Conservation (phyloP, 352 stramenopile species). For the Pelagophyceae sp. region DNA sequence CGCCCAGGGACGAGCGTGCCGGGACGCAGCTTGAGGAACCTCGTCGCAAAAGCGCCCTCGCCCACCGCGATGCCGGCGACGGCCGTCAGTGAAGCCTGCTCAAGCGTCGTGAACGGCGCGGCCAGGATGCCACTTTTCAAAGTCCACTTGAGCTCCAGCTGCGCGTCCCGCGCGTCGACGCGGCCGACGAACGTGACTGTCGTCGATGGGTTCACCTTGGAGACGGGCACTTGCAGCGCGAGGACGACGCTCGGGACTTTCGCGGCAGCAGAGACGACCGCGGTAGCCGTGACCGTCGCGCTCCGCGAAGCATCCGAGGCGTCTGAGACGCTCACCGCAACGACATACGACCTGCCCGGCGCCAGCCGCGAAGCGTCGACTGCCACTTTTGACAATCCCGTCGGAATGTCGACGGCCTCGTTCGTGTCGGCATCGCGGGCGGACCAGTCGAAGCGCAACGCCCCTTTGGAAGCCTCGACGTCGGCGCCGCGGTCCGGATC, state of each 20-base stretch:
- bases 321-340: neutral
- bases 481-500: neutral
- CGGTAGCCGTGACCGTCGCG: neutral
- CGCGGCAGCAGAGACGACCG: neutral
- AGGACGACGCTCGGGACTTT: neutral
- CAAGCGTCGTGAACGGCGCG: too few species aligned
- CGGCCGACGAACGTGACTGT: neutral
- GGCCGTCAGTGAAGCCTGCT: neutral
- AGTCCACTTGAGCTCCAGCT: too few species aligned
- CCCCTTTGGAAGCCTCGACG: neutral
- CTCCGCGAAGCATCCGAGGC: neutral
- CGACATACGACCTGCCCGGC: neutral
- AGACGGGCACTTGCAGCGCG: neutral
- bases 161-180: too few species aligned
- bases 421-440: too few species aligned
- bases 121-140: too few species aligned
- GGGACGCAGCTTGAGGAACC: neutral
- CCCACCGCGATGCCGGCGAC: neutral
- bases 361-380: neutral
- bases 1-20: neutral
- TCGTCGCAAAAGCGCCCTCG: neutral
- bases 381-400: neutral
- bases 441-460: too few species aligned
- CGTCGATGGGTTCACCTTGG: slow-evolving; percentile 1
- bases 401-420: neutral